phyloP scores from a whole-genome alignment of 805 yeast species.

The Lipomyces spencermartinsiae region DNA sequence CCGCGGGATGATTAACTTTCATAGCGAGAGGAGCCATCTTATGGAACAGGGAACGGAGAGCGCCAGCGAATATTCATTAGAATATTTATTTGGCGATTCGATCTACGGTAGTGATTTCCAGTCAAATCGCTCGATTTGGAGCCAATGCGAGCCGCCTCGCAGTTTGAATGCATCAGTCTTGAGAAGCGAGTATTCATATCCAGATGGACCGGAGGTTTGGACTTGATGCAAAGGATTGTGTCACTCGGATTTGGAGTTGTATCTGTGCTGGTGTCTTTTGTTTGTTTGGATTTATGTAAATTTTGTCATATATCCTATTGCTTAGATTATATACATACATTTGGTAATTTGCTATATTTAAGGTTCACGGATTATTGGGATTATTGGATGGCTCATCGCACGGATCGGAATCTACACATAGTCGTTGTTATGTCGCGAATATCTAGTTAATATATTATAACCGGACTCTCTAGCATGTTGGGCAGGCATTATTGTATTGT shows the following conservation, averaged over 20 bases:
- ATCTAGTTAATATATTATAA: not conserved
- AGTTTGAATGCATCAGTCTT: not conserved
- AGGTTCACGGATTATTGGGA: not conserved
- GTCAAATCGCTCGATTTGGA: not conserved
- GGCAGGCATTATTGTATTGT: not conserved
- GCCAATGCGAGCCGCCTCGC: not conserved
- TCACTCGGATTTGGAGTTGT: not conserved
- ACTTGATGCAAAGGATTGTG: not conserved
- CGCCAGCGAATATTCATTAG: not conserved
- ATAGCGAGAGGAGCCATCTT: not conserved
- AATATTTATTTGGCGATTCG: not conserved
- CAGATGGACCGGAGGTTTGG: not conserved
- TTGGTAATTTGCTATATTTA: not conserved
- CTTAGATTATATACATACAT: not conserved
- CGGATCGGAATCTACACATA: not conserved
- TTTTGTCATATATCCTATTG: not conserved
- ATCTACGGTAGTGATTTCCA: not conserved
- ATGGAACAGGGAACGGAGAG: not conserved
- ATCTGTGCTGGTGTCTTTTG: not conserved
- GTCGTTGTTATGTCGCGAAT: not conserved
- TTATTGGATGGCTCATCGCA: not conserved
- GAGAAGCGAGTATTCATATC: not conserved
- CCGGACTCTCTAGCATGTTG: not conserved
- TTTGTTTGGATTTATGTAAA: not conserved
- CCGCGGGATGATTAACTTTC: conserved; percentile 21